Evolutionary conservation across 805 yeast genomes (phyloP).

Genomic region (Wilhelminamyces savonicus): DNA sequence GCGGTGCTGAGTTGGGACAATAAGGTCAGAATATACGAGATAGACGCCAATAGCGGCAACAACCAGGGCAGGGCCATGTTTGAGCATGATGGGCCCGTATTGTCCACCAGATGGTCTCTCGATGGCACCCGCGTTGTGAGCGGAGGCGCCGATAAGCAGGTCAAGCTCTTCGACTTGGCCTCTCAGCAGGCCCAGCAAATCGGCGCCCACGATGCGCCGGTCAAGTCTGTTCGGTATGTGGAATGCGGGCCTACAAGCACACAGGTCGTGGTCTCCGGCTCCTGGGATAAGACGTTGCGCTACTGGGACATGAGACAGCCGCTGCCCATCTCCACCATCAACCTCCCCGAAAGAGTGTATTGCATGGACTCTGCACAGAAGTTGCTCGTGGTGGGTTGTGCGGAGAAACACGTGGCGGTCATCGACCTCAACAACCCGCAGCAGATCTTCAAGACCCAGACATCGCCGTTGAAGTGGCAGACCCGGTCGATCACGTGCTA

Average conservation of each 20-base stretch:
- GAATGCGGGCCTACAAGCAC: conserved; percentile 81
- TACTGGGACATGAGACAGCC: conserved; percentile 94
- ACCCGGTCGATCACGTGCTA: conserved; percentile 78
- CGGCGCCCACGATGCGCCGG: conserved; percentile 82
- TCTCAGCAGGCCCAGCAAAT: conserved; percentile 78
- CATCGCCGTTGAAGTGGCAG: conserved; percentile 85
- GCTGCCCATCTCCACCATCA: conserved; percentile 73
- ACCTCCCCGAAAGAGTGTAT: conserved; percentile 86
- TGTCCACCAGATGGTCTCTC: conserved; percentile 71
- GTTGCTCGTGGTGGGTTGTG: conserved; percentile 87
- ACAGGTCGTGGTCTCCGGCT: conserved; percentile 81
- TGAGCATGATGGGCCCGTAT: conserved; percentile 86
- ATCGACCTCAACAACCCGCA: conserved; percentile 82
- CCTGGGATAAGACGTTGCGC: conserved; percentile 92
- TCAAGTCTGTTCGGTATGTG: conserved; percentile 66
- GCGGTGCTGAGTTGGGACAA: conserved; percentile 93
- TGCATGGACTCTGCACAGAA: conserved; percentile 80
- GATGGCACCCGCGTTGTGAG: conserved; percentile 87
- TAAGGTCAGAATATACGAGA: conserved; percentile 88
- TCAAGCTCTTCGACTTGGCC: conserved; percentile 73
- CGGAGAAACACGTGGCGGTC: conserved; percentile 75
- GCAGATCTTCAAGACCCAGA: conserved; percentile 62
- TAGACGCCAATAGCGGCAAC: conserved; percentile 61
- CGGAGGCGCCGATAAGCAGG: conserved; percentile 89
- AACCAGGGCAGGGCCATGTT: conserved; percentile 84